A percentile compares a stretch with the other conserved stretches of the same genome.
These are phyloP conservation scores for Primulina eburnea DNA, from an alignment of 257 asterid species.

Conservation along the genomic window DNA sequence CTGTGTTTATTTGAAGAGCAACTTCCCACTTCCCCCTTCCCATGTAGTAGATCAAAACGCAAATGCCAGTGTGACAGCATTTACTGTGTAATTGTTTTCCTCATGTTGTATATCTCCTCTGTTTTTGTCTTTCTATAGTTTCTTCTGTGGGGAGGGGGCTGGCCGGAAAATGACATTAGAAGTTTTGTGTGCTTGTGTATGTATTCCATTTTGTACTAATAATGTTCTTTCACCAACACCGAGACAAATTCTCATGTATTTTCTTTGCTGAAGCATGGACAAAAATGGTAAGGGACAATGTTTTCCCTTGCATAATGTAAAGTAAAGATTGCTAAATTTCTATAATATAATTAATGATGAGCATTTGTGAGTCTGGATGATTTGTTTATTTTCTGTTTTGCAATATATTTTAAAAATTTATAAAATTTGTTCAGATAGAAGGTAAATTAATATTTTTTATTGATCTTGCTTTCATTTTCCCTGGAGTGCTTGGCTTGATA, in stretches of 20 bases:
- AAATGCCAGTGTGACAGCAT: slow-evolving; percentile 2
- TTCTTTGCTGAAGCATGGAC: neutral
- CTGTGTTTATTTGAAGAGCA: neutral
- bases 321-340: neutral
- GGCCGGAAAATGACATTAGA: slow-evolving; percentile 8
- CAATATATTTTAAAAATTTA: neutral
- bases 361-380: neutral
- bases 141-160: neutral
- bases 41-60: neutral
- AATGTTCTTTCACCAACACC: slow-evolving; percentile 10
- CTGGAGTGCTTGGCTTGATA: neutral
- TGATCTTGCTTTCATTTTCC: neutral
- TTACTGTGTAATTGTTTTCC: neutral
- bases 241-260: neutral
- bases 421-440: neutral
- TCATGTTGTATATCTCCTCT: neutral
- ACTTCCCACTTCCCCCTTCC: neutral
- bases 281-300: neutral
- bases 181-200: slow-evolving; percentile 6
- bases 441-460: neutral
- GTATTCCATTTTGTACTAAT: neutral
- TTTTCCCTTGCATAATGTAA: neutral
- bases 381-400: neutral
- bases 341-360: no score
- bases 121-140: neutral